These are phyloP conservation scores for Podila verticillata DNA, from an alignment of 192 early-diverging fungal species.

Conservation along the genomic window DNA sequence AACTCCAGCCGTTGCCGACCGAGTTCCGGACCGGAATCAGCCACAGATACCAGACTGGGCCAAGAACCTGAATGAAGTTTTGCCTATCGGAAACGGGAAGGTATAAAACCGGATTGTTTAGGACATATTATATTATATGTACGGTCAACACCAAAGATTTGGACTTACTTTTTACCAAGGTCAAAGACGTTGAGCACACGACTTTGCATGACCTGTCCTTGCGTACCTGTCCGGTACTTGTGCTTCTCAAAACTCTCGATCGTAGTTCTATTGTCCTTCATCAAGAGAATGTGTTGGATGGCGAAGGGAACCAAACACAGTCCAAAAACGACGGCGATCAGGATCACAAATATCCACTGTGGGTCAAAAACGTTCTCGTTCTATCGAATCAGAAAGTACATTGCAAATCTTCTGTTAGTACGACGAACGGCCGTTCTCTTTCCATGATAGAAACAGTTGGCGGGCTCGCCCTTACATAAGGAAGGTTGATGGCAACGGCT, in stretches of 20 bases:
- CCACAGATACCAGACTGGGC: constrained; percentile 62
- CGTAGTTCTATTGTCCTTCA: constrained; percentile 52
- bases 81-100: constrained; percentile 10
- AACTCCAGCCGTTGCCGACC: constrained; percentile 62
- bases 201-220: constrained; percentile 48
- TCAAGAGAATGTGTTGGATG: constrained; percentile 44
- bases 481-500: constrained; percentile 19
- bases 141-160: background rate
- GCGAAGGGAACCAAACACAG: constrained; percentile 50
- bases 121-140: background rate
- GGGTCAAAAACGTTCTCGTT: constrained; percentile 39
- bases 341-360: constrained; percentile 53
- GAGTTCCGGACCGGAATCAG: constrained; percentile 60
- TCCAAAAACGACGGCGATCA: constrained; percentile 44
- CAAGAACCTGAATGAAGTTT: constrained; percentile 70
- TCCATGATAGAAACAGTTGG: no score
- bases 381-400: background rate
- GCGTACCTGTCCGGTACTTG: constrained; percentile 34
- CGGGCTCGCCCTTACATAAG: constrained; percentile 17
- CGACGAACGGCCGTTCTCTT: no score
- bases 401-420: no score
- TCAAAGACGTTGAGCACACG: constrained; percentile 54
- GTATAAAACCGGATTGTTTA: background rate
- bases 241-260: constrained; percentile 54
- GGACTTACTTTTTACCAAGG: constrained; percentile 35